A percentile compares a stretch with the other conserved stretches of the same genome.
phyloP scores from a whole-genome alignment of 1,284 basidiomycete genomes.

The Vanrija sp. region DNA sequence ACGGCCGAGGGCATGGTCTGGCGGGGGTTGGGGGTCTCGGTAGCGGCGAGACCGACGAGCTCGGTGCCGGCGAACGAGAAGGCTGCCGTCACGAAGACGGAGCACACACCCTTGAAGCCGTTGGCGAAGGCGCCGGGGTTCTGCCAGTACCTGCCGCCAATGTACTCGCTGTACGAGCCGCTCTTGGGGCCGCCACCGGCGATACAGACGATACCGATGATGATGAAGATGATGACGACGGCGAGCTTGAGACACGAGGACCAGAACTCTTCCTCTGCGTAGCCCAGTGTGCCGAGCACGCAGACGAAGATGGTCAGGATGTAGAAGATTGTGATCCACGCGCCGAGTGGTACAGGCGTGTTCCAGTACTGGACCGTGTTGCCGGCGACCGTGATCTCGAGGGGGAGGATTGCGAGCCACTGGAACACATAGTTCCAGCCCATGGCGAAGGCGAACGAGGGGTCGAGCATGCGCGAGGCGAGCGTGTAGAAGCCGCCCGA shows the following conservation, averaged over 20 bases:
- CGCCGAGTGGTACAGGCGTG: slow-evolving; percentile 36
- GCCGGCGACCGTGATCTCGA: slow-evolving; percentile 48
- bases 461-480: slow-evolving; percentile 42
- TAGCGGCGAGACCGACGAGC: slow-evolving; percentile 10
- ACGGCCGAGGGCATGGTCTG: slow-evolving; percentile 15
- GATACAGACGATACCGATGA: slow-evolving; percentile 40
- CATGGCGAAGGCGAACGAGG: slow-evolving; percentile 42
- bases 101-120: slow-evolving; percentile 51
- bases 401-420: slow-evolving; percentile 47
- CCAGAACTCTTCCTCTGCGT: slow-evolving; percentile 49
- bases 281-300: slow-evolving; percentile 40
- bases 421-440: slow-evolving; percentile 48
- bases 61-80: slow-evolving; percentile 66
- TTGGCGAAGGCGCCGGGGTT: slow-evolving; percentile 49
- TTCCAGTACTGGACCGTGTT: slow-evolving; percentile 44
- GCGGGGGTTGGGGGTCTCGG: slow-evolving; percentile 33
- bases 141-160: slow-evolving; percentile 38
- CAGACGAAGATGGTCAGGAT: slow-evolving; percentile 29
- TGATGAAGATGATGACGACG: slow-evolving; percentile 48
- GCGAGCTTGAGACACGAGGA: slow-evolving; percentile 43
- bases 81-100: slow-evolving; percentile 54
- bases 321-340: slow-evolving; percentile 49
- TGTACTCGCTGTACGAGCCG: slow-evolving; percentile 36
- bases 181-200: slow-evolving; percentile 40
- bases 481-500: slow-evolving; percentile 52